These are phyloP conservation scores for Dothideomycetes sp. DNA, from an alignment of 2,329 filamentous ascomycete genomes.

Conservation along the genomic window DNA sequence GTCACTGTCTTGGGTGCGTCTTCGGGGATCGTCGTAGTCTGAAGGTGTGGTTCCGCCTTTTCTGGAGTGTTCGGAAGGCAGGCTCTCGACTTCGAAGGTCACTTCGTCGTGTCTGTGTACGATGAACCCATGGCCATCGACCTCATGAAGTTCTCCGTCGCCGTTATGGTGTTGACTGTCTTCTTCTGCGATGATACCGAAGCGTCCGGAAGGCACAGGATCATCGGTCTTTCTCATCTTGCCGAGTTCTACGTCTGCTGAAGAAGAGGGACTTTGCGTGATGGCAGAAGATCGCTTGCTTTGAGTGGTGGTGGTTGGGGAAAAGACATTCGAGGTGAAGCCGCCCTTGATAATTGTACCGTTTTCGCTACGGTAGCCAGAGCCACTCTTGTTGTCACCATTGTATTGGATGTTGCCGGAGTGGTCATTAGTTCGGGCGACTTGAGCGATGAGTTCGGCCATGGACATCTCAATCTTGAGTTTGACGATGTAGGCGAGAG, in stretches of 20 bases:
- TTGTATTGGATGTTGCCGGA: background rate
- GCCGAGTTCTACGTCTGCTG: constrained; percentile 3
- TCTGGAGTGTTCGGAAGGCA: background rate
- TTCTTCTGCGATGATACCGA: constrained; percentile 7
- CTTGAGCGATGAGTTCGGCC: constrained; percentile 40
- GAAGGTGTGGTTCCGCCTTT: background rate
- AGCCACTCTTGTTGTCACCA: background rate
- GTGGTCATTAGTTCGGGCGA: constrained; percentile 19
- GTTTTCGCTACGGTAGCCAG: background rate
- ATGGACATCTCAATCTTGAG: constrained; percentile 45
- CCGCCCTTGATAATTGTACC: background rate
- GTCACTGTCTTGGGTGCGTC: constrained; percentile 7
- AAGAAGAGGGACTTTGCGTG: background rate
- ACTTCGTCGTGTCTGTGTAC: constrained; percentile 11
- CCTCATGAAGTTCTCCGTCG: background rate
- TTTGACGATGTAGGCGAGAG: constrained; percentile 41
- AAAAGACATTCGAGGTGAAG: constrained; percentile 3
- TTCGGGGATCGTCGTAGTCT: constrained; percentile 1
- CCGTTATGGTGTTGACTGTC: background rate
- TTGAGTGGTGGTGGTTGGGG: background rate
- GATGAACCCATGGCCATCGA: background rate
- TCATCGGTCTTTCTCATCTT: background rate
- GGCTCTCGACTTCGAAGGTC: constrained; percentile 6
- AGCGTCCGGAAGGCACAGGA: background rate
- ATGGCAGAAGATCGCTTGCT: background rate